phyloP scores from a whole-genome alignment of 495 filamentous ascomycete genomes.

The Daldinia childiae region DNA sequence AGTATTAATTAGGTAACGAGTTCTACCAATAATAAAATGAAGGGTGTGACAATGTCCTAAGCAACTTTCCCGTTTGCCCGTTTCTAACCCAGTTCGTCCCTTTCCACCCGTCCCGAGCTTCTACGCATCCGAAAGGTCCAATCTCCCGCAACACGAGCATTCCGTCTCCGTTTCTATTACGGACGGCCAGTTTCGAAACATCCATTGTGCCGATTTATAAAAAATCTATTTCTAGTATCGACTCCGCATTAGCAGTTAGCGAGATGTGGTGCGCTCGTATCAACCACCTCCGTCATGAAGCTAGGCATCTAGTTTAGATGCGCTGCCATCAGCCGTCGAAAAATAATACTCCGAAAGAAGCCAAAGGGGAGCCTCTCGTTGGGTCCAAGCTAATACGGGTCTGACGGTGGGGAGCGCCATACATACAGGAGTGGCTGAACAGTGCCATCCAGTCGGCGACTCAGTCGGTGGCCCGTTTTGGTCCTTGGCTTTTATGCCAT shows the following conservation, averaged over 20 bases:
- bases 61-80: conserved; percentile 22
- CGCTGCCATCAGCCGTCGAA: conserved; percentile 41
- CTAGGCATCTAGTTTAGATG: conserved; percentile 28
- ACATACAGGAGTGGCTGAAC: conserved; percentile 19
- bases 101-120: neutral
- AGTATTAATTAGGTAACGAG: conserved; percentile 20
- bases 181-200: neutral
- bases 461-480: conserved; percentile 22
- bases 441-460: conserved; percentile 13
- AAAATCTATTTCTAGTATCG: conserved; percentile 20
- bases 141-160: conserved; percentile 22
- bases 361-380: conserved; percentile 31
- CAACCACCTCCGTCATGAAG: conserved; percentile 26
- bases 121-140: conserved; percentile 13
- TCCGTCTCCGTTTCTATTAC: conserved; percentile 17
- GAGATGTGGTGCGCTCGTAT: conserved; percentile 35
- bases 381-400: conserved; percentile 35
- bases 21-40: conserved; percentile 24
- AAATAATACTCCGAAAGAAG: conserved; percentile 31
- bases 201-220: neutral
- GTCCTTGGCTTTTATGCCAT: conserved; percentile 29
- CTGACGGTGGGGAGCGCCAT: conserved; percentile 17
- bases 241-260: conserved; percentile 8
- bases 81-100: conserved; percentile 10
- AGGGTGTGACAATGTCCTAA: conserved; percentile 22